Conservation (phyloP, 1,284 basidiomycete species). For the Tremellales sp. region DNA sequence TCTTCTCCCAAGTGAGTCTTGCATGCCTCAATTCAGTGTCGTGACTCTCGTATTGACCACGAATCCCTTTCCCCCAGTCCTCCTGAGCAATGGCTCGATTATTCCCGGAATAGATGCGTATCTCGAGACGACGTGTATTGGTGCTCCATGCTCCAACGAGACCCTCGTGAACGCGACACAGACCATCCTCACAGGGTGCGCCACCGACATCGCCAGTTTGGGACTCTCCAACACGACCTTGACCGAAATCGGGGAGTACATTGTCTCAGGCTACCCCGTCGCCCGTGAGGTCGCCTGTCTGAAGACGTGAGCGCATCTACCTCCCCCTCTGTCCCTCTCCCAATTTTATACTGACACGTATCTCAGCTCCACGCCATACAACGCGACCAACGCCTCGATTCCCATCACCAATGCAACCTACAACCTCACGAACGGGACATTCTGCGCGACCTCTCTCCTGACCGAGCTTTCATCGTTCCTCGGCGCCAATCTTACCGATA, state of each 20-base stretch:
- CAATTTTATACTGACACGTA: conserved; percentile 1
- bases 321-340: conserved; percentile 1
- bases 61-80: conserved; percentile 12
- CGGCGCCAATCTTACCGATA: conserved; percentile 36
- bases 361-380: conserved; percentile 10
- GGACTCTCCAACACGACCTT: conserved; percentile 31
- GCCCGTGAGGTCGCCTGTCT: conserved; percentile 44
- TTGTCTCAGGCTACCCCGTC: conserved; percentile 36
- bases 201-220: conserved; percentile 27
- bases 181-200: conserved; percentile 30
- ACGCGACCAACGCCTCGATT: conserved; percentile 17
- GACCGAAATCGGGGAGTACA: too few species aligned
- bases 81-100: conserved; percentile 31
- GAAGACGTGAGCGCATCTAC: conserved; percentile 28
- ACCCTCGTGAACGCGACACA: conserved; percentile 31
- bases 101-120: conserved; percentile 35
- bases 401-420: conserved; percentile 18
- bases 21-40: not conserved
- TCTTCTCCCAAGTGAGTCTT: conserved; percentile 15
- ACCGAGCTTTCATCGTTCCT: conserved; percentile 35
- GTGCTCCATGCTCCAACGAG: conserved; percentile 36
- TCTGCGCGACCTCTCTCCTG: conserved; percentile 39
- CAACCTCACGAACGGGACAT: conserved; percentile 39
- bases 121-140: conserved; percentile 33
- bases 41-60: not conserved